A percentile compares a stretch with the other conserved stretches of the same genome.
phyloP scores from a whole-genome alignment of 129 eudicot species.

The Flaveria ramosissima region DNA sequence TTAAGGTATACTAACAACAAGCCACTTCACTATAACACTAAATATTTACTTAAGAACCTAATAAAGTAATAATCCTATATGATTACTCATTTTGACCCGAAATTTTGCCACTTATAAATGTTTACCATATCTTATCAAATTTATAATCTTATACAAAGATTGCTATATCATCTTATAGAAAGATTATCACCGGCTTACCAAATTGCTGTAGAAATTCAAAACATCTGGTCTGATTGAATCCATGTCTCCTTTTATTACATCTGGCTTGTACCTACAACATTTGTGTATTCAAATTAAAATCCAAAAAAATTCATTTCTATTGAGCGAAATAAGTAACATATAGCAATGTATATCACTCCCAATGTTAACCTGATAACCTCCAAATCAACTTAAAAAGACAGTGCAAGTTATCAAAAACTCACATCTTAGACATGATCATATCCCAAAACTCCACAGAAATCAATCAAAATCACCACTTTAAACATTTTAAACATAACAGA shows the following conservation, averaged over 20 bases:
- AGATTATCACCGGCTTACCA: conserved; percentile 42
- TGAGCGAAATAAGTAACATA: background rate
- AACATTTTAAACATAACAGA: background rate
- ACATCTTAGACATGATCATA: background rate
- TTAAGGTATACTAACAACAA: background rate
- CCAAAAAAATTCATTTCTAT: background rate
- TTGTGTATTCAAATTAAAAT: background rate
- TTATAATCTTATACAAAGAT: background rate
- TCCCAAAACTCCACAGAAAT: background rate
- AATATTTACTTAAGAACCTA: background rate
- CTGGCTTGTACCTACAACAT: conserved; percentile 79
- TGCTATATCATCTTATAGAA: background rate
- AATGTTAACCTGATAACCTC: background rate
- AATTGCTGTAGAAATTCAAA: conserved; percentile 51
- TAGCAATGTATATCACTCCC: background rate
- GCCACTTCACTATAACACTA: background rate
- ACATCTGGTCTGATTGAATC: conserved; percentile 86
- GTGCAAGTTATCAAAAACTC: background rate
- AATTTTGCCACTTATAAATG: conserved; percentile 1
- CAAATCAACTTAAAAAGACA: background rate
- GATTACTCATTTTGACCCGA: background rate
- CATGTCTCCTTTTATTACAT: conserved; percentile 89
- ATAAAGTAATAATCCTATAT: background rate
- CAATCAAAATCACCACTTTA: background rate
- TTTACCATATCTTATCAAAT: background rate